These are phyloP conservation scores for Chiua virens DNA, from an alignment of 768 basidiomycete genomes.

Conservation along the genomic window DNA sequence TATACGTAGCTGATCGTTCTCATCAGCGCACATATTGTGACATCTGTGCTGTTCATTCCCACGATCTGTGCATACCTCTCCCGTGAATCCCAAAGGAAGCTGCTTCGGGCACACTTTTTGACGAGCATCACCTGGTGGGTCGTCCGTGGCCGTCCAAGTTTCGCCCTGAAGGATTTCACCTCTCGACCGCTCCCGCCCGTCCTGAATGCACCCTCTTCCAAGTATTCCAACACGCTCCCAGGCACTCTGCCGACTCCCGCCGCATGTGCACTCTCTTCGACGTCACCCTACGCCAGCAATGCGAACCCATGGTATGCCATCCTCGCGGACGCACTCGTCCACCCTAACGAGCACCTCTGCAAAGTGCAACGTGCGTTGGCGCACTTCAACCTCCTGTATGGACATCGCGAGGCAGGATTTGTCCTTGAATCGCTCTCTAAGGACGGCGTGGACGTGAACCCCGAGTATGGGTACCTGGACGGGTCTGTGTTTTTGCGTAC, in stretches of 20 bases:
- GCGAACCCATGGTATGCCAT: constrained; percentile 64
- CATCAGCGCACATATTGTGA: constrained; percentile 65
- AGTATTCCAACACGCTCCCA: constrained; percentile 23
- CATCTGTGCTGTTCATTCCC: constrained; percentile 61
- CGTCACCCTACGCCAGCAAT: constrained; percentile 35
- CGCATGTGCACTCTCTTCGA: constrained; percentile 25
- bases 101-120: constrained; percentile 62
- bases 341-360: constrained; percentile 58
- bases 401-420: constrained; percentile 38
- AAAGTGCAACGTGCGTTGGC: constrained; percentile 51
- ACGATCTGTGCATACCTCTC: constrained; percentile 50
- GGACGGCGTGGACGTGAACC: constrained; percentile 35
- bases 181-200: constrained; percentile 26
- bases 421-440: constrained; percentile 22
- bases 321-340: constrained; percentile 49
- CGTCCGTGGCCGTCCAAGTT: constrained; percentile 50
- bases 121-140: constrained; percentile 54
- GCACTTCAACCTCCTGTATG: constrained; percentile 47
- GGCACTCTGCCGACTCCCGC: constrained; percentile 22
- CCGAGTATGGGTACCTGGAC: constrained; percentile 52
- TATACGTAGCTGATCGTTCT: constrained; percentile 1
- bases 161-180: constrained; percentile 54
- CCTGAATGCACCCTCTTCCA: constrained; percentile 15
- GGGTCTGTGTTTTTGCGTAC: constrained; percentile 63
- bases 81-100: constrained; percentile 53